Evolutionary conservation across 441 rosid genomes (phyloP), one percentile per base, ranked within the genome.

Genomic region (Croton setiger): DNA sequence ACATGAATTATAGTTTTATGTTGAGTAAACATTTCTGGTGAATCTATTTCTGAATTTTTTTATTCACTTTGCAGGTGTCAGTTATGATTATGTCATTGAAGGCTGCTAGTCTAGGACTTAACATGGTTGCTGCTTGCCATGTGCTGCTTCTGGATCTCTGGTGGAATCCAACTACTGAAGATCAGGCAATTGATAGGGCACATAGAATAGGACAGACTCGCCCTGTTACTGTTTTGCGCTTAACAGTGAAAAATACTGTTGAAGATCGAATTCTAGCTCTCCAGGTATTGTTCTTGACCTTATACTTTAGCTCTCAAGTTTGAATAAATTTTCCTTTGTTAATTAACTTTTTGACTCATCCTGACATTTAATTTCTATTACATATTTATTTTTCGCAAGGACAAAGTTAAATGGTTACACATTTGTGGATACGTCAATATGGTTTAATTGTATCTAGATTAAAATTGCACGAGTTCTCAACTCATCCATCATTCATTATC

Each of bases 81-180:
- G 98, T 93, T 44, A 87, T 93, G 87, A 93, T 90, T 55, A 90
- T 93, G 97, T 93, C 98, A 73, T 80, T 93, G 73, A 93, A 93
- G 81, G 98, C 98, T 70, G 97, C 97, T 20, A 93, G 97, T 79
- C 96, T 93, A 59, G 98, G 97, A 78, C 82, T 93, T 18, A 93
- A 93, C 81, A 87, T 93, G 98, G 98, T 93, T 64, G 92, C 96
- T 36, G 98, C 98, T 63, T 87, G 90, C 74, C 97, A 68, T 77
- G 98, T 93, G 71, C 75, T 93, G 52, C 82, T 93, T 64, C 81
- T 93, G 63, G 98, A 93, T 75, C 85, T 93, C 8, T 93, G 98
- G 98, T 93, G 98, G 98, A 93, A 93, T 76, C 98, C 98, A 15
- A 93, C 97, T 13, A 93, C 98, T 13, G 98, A 93, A 78, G 98